Percentiles rank a stretch among this genome's conserved stretches.
These are phyloP conservation scores for Phytophthora melonis DNA, from an alignment of 352 stramenopile genomes.

Conservation along the genomic window DNA sequence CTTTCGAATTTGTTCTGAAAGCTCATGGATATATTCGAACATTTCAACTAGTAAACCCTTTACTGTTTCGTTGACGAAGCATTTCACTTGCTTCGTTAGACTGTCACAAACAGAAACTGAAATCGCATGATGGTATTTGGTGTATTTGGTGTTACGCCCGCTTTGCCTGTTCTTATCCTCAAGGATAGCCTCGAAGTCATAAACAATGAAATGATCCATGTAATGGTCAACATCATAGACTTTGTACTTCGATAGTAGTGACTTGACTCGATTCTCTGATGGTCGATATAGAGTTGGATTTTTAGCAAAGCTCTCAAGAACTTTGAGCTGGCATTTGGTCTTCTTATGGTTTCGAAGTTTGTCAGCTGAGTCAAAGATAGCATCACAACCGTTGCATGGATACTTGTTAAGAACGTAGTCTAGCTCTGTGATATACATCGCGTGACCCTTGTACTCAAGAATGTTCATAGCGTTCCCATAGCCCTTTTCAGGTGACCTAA, in stretches of 20 bases:
- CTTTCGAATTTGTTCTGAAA: too few relatives aligned
- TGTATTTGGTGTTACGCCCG: too few relatives aligned
- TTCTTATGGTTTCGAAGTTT: background rate
- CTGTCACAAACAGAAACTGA: too few relatives aligned
- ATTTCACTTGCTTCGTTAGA: too few relatives aligned
- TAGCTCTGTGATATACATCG: conserved; percentile 1
- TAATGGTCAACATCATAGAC: background rate
- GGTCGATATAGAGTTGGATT: background rate
- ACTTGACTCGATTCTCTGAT: too few relatives aligned
- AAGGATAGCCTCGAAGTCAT: background rate
- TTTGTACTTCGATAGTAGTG: background rate
- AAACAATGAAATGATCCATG: too few relatives aligned
- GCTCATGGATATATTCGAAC: too few relatives aligned
- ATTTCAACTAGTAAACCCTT: too few relatives aligned
- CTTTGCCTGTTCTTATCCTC: fast-evolving
- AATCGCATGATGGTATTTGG: too few relatives aligned
- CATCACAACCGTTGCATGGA: background rate
- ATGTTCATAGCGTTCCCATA: background rate
- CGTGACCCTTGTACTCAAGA: conserved; percentile 7
- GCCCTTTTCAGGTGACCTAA: too few relatives aligned
- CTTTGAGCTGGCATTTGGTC: background rate
- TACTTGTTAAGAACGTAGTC: background rate
- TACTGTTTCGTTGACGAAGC: too few relatives aligned
- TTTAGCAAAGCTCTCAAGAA: background rate
- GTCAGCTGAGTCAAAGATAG: background rate